Base-by-base conservation (phyloP, 306 rosid genomes). In the Prunus campanulata region DNA sequence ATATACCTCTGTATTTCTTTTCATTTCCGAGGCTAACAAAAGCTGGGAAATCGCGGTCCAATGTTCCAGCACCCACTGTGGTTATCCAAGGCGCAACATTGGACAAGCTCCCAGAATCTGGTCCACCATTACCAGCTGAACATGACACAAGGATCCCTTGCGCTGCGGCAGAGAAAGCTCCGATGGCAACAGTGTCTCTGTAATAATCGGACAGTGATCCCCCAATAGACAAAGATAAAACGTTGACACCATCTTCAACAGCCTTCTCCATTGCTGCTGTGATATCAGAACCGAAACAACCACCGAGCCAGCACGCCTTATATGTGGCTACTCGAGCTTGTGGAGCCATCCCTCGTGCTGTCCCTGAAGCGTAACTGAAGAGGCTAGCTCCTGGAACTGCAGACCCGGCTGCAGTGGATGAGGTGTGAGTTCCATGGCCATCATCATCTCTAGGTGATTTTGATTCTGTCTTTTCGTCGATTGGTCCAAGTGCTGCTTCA, bases 341-440 rank as follows among this genome's bases (percentile, higher is more conserved):
- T 11, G 91, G 46, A 42, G 96, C 96, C 97, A 95, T 92, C 8
- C 98, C 98, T 66, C 91, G 86, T 46, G 98, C 97, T 12, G 89
- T 92, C 48, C 98, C 98, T 18, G 79, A 55, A 74, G 97, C 98
- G 68, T 68, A 92, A 52, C 95, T 91, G 50, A 85, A 87, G 60
- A 95, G 89, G 92, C 80, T 91, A 15, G 98, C 96, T 47, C 88
- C 93, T 10, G 76, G 19, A 54, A 88, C 96, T 2, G 78, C 79
- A 0, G 98, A 89, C 11, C 98, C 98, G 3, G 89, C 92, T 61
- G 95, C 97, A 19, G 97, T 95, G 30, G 95, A 84, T 47, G 96
- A 90, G 57, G 98, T 95, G 78, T 95, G 98, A 70, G 90, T 92
- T 78, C 98, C 98, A 13, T 95, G 98, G 49, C 98, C 98, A 0